phyloP scores from a whole-genome alignment of 1,284 basidiomycete genomes.

The Trichosporon sp. region DNA sequence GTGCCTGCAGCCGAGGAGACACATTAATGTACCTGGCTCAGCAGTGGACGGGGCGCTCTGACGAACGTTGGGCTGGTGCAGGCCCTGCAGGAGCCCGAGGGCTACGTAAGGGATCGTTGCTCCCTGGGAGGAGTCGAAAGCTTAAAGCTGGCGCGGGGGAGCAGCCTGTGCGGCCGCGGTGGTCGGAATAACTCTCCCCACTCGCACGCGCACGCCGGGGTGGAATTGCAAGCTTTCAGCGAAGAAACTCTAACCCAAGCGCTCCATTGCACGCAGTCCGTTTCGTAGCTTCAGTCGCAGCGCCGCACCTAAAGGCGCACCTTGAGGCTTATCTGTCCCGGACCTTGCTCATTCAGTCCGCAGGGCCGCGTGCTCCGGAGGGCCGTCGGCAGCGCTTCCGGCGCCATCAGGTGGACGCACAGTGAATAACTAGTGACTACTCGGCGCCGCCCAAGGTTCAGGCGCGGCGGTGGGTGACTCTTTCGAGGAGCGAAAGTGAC shows the following conservation, averaged over 20 bases:
- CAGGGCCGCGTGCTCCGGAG: background rate
- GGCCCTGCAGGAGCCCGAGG: background rate
- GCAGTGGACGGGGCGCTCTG: no score
- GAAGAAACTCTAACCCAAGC: background rate
- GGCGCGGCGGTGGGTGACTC: background rate
- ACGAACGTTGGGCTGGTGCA: background rate
- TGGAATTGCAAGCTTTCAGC: background rate
- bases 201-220: background rate
- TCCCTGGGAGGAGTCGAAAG: background rate
- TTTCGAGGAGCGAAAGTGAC: background rate
- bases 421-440: background rate
- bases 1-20: background rate
- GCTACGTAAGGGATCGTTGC: background rate
- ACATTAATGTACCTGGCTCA: background rate
- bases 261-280: no score
- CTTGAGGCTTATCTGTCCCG: background rate
- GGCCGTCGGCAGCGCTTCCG: background rate
- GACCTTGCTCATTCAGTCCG: background rate
- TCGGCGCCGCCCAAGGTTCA: background rate
- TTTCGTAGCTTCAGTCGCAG: background rate
- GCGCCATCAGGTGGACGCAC: background rate
- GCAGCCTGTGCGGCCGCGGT: background rate
- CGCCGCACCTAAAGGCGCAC: background rate
- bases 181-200: background rate
- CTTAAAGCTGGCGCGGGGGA: background rate